phyloP scores from a whole-genome alignment of 1,284 basidiomycete species.

The Ceratobasidium sp. region DNA sequence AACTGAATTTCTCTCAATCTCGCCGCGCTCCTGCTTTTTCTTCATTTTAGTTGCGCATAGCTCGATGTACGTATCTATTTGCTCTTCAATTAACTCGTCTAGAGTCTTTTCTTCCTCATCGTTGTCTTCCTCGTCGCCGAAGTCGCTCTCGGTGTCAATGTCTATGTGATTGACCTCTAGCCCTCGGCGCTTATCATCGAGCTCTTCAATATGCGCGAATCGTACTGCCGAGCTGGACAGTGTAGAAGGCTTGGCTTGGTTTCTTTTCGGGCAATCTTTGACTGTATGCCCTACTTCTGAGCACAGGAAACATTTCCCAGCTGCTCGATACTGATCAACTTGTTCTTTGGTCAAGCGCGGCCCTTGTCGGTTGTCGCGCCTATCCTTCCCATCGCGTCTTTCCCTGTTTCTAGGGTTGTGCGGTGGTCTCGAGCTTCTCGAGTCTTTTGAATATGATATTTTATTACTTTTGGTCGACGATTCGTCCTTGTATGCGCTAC shows the following conservation, averaged over 20 bases:
- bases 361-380: too few species aligned
- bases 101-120: neutral
- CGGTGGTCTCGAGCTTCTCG: too few species aligned
- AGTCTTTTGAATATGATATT: neutral
- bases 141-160: neutral
- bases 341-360: constrained; percentile 1
- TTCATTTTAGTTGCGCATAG: neutral
- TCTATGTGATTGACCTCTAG: neutral
- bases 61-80: neutral
- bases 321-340: constrained; percentile 31
- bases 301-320: constrained; percentile 42
- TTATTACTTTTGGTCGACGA: neutral
- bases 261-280: constrained; percentile 40
- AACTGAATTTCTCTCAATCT: constrained; percentile 15
- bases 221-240: neutral
- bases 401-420: too few species aligned
- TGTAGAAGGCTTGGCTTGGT: neutral
- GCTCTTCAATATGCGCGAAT: neutral
- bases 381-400: too few species aligned
- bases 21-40: neutral
- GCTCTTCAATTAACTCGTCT: too few species aligned
- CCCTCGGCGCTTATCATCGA: neutral
- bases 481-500: neutral
- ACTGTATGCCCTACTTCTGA: constrained; percentile 16
- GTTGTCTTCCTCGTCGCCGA: neutral